Percentiles rank a stretch among this genome's conserved stretches.
phyloP scores from a whole-genome alignment of 495 filamentous ascomycete genomes.

The Tetracladium setigerum region DNA sequence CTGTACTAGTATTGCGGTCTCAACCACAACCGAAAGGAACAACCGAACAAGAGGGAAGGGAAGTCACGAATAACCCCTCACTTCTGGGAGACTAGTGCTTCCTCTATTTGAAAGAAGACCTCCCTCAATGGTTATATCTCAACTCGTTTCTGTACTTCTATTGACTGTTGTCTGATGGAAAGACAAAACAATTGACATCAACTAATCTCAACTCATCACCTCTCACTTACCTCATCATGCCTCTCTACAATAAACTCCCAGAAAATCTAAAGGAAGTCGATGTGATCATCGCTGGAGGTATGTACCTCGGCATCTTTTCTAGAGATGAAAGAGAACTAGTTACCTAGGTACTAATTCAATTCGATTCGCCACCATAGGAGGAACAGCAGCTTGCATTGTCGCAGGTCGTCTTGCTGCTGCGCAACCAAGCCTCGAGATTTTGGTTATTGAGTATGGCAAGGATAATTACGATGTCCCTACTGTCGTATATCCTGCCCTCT shows the following conservation, averaged over 20 bases:
- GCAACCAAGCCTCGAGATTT: constrained; percentile 34
- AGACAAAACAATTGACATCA: too few species aligned
- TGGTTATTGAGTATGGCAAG: constrained; percentile 39
- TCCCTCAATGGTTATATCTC: too few species aligned
- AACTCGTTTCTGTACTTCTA: too few species aligned
- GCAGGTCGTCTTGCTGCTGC: constrained; percentile 40
- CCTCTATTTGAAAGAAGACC: too few species aligned
- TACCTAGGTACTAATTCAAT: not conserved
- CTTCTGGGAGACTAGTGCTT: too few species aligned
- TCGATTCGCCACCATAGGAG: constrained; percentile 23
- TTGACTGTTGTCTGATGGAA: too few species aligned
- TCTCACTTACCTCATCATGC: too few species aligned
- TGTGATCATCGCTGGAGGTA: constrained; percentile 4
- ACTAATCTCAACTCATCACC: too few species aligned
- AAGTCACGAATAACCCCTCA: too few species aligned
- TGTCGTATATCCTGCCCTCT: constrained; percentile 30
- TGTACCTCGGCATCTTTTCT: not conserved
- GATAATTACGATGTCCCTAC: constrained; percentile 35
- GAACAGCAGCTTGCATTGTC: constrained; percentile 36
- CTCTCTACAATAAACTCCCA: constrained; percentile 23
- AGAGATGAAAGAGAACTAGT: not conserved
- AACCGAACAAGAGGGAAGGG: too few species aligned
- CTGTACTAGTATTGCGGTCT: too few species aligned
- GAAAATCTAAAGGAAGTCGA: constrained; percentile 15
- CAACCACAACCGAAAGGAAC: too few species aligned